Conservation (phyloP, 2,329 filamentous ascomycete genomes). For the Cercospora sp. region DNA sequence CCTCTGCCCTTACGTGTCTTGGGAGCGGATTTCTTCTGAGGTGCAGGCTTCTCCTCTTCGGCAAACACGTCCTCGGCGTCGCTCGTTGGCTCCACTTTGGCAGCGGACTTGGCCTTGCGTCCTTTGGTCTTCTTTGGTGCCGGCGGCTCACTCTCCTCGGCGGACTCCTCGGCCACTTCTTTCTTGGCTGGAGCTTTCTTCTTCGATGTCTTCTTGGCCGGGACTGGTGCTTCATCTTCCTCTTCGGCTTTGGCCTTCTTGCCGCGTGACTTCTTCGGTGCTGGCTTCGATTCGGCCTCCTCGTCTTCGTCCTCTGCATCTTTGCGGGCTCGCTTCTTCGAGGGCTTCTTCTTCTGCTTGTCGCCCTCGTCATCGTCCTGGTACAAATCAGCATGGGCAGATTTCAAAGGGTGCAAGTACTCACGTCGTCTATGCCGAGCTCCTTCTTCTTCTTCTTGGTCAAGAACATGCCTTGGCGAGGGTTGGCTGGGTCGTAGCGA, state of each 20-base stretch:
- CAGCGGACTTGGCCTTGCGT: constrained; percentile 36
- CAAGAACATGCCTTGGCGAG: constrained; percentile 37
- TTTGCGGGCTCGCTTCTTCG: constrained; percentile 31
- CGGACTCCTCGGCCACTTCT: constrained; percentile 20
- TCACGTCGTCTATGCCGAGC: constrained; percentile 21
- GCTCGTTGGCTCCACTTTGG: constrained; percentile 24
- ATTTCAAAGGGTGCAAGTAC: background rate
- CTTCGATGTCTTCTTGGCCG: constrained; percentile 27
- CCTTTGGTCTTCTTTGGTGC: constrained; percentile 30
- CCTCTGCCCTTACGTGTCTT: constrained; percentile 37
- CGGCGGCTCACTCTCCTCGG: constrained; percentile 20
- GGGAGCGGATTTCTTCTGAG: constrained; percentile 34
- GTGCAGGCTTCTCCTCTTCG: constrained; percentile 36
- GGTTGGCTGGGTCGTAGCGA: constrained; percentile 57
- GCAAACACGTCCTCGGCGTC: constrained; percentile 23
- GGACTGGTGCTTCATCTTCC: constrained; percentile 19
- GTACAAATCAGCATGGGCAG: constrained; percentile 14
- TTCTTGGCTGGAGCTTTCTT: constrained; percentile 27
- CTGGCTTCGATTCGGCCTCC: constrained; percentile 21
- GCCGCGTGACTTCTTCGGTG: constrained; percentile 19
- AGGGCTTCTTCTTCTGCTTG: constrained; percentile 36
- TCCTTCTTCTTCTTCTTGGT: constrained; percentile 37
- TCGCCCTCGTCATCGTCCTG: constrained; percentile 22
- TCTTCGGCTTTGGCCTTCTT: constrained; percentile 26
- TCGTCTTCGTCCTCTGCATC: constrained; percentile 33